phyloP scores from a whole-genome alignment of 306 rosid genomes.

The Sophora flavescens region DNA sequence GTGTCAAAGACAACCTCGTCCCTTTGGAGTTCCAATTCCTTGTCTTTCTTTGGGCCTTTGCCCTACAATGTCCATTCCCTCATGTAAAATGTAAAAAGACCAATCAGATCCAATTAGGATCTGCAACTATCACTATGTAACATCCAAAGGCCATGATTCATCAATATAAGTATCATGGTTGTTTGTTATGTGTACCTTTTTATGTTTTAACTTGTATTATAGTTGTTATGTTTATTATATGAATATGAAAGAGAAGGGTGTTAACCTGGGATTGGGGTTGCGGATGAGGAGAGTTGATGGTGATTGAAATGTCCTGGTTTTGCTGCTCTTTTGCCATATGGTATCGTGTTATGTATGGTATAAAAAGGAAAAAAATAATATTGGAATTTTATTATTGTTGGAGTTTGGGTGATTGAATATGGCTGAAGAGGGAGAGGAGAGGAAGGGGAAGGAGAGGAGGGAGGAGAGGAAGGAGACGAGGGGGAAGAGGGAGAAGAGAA shows the following conservation, averaged over 20 bases:
- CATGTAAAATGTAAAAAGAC: slow-evolving; percentile 36
- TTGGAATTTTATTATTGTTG: slow-evolving; percentile 20
- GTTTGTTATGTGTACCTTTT: too few species aligned
- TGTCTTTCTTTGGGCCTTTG: slow-evolving; percentile 45
- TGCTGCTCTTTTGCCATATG: slow-evolving; percentile 61
- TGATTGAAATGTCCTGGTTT: slow-evolving; percentile 50
- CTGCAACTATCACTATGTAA: not conserved
- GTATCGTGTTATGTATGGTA: not conserved
- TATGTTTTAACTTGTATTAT: not conserved
- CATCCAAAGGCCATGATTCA: too few species aligned
- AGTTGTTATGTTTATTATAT: not conserved
- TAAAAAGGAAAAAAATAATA: not conserved
- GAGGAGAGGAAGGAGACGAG: too few species aligned
- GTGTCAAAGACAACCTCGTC: slow-evolving; percentile 50
- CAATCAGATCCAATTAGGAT: slow-evolving; percentile 40
- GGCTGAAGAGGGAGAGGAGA: too few species aligned
- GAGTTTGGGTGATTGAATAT: not conserved
- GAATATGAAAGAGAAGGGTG: not conserved
- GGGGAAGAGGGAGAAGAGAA: too few species aligned
- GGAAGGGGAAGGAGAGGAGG: too few species aligned
- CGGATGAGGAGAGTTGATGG: slow-evolving; percentile 21
- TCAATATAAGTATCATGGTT: too few species aligned
- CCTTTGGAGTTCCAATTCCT: slow-evolving; percentile 54
- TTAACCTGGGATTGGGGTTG: slow-evolving; percentile 38
- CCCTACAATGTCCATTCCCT: slow-evolving; percentile 59